phyloP scores from a whole-genome alignment of 2,329 filamentous ascomycete genomes.

The Drechslerella coelobrocha region DNA sequence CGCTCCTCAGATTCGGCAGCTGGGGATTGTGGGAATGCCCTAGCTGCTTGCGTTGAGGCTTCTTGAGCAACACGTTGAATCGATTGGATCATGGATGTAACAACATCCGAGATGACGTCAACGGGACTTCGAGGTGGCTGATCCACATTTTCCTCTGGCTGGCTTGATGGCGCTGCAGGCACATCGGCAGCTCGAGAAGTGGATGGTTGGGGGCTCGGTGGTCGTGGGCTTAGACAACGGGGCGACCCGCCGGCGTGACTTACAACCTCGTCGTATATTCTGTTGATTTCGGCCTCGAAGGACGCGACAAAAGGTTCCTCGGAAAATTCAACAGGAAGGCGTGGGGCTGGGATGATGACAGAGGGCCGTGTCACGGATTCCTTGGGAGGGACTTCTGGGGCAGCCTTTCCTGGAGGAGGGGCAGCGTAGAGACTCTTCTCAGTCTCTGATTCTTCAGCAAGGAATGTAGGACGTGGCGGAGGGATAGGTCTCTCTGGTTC shows the following conservation, averaged over 20 bases:
- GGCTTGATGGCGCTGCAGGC: conserved; percentile 2
- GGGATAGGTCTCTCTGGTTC: neutral
- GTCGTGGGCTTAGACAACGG: conserved; percentile 32
- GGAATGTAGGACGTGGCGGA: neutral
- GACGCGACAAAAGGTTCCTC: conserved; percentile 43
- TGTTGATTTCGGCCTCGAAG: conserved; percentile 46
- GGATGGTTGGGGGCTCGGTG: conserved; percentile 21
- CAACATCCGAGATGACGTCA: conserved; percentile 43
- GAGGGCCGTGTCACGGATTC: conserved; percentile 20
- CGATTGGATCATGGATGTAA: conserved; percentile 37
- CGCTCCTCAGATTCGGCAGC: conserved; percentile 8
- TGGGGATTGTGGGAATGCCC: conserved; percentile 38
- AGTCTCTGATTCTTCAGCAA: conserved; percentile 2
- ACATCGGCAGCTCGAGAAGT: conserved; percentile 2
- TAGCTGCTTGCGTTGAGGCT: conserved; percentile 38
- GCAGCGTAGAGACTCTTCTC: conserved; percentile 37
- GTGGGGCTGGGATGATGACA: neutral
- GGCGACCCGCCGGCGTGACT: conserved; percentile 41
- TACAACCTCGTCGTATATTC: conserved; percentile 46
- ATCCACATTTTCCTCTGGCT: conserved; percentile 11
- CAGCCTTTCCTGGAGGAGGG: conserved; percentile 17
- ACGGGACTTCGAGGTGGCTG: conserved; percentile 36
- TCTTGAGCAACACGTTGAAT: conserved; percentile 45
- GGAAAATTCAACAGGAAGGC: conserved; percentile 34
- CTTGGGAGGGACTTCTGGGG: conserved; percentile 20